Evolutionary conservation across 495 filamentous ascomycete species (phyloP), one percentile per base, ranked within the genome.

Genomic region (Pseudotulostoma volvatum): DNA sequence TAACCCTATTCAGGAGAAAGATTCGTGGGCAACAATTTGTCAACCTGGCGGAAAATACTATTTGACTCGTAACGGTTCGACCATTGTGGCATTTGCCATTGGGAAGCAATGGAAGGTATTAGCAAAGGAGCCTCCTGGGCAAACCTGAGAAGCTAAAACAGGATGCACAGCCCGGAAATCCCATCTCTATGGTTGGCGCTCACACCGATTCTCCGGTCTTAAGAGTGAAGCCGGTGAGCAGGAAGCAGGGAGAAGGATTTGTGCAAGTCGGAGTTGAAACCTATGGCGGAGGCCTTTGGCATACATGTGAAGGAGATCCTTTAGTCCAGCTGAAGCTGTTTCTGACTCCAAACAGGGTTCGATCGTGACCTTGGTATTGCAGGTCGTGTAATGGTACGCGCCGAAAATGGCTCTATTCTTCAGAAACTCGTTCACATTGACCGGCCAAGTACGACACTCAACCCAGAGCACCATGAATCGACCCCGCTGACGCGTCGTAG

Each of bases 181-280:
- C 88, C 7, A 81, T 99, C 52, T 77, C 80, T 50, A 90, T 96
- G 81, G 74, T 99, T 42, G 90, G 90, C 49, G 86, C 90, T 34
- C 90, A 99, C 61, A 96, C 90, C 16, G 90, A 99, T 57, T 96
- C 88, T 3, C 83, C 83, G 0, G 82, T 80, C 36, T 68, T 96
- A 34, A 77, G 90, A 34, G 60, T 99, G 47, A 99, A 99, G 63
- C 90, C 90, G 3, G 74, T 90, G 21, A 93, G 84, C 60, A 93
- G 86, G 64, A 90, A 87, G 60, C 66, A 73, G 41, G 70, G 61
- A 25, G 81, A 82, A 44, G 86, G 88, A n/a, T 99, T 86, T 60
- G 53, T 95, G 34, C 90, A 99, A 59, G 81, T 96, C 32, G 90
- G 86, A 36, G 86, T 94, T 34, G 90, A 99, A 64, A 87, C 83